A percentile compares a stretch with the other conserved stretches of the same genome.
phyloP scores from a whole-genome alignment of 257 asterid genomes.

The Capsicum pubescens region DNA sequence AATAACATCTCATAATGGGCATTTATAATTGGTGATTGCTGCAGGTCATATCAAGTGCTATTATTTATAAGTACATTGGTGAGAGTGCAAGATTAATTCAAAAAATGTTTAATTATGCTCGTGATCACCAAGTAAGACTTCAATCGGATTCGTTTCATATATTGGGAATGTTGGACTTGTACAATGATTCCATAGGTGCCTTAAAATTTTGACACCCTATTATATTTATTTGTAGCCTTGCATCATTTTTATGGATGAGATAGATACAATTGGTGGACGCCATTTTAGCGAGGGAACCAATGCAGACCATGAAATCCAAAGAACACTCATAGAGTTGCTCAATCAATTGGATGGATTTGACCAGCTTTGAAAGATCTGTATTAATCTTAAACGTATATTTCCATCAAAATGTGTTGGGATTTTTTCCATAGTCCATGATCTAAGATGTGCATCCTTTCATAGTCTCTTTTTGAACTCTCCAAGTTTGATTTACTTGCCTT shows the following conservation, averaged over 20 bases:
- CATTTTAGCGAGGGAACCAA: slow-evolving; percentile 98
- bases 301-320: slow-evolving; percentile 97
- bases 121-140: slow-evolving; percentile 87
- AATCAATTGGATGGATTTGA: slow-evolving; percentile 97
- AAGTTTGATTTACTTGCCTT: too few species aligned
- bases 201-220: neutral
- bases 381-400: neutral
- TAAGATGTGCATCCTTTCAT: neutral
- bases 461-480: too few species aligned
- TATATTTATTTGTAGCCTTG: slow-evolving; percentile 65
- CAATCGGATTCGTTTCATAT: neutral
- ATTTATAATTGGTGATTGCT: slow-evolving; percentile 9
- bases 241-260: slow-evolving; percentile 98
- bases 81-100: slow-evolving; percentile 92
- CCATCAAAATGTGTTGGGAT: neutral
- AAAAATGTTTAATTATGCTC: slow-evolving; percentile 94
- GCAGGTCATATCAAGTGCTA: slow-evolving; percentile 96
- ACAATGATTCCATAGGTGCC: neutral
- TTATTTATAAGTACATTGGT: slow-evolving; percentile 91
- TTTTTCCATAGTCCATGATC: neutral
- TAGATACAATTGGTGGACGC: slow-evolving; percentile 95
- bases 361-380: slow-evolving; percentile 87
- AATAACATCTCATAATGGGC: neutral
- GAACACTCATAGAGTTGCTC: slow-evolving; percentile 95
- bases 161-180: neutral